These are phyloP conservation scores for Rhodotorula sp. DNA, from an alignment of 1,284 basidiomycete species.

Conservation along the genomic window DNA sequence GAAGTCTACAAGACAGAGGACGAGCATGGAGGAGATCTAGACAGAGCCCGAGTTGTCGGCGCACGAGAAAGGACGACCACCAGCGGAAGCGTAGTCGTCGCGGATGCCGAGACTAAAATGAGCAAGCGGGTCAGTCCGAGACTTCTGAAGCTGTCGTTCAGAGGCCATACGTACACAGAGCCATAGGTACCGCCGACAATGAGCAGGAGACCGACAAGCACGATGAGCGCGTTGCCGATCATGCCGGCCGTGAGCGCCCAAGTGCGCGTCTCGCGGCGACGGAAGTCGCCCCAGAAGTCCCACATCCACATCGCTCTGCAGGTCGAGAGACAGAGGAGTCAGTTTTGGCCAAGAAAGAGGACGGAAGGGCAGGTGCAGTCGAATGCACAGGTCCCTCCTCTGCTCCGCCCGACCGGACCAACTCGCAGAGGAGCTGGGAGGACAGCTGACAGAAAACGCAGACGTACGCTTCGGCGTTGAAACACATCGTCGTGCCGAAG, in stretches of 20 bases:
- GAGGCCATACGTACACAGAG: neutral
- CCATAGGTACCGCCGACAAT: constrained; percentile 25
- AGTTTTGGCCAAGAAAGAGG: no score
- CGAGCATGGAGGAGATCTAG: neutral
- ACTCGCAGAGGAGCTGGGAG: neutral
- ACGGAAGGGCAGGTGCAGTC: no score
- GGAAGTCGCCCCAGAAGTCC: constrained; percentile 8
- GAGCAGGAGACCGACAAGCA: constrained; percentile 23
- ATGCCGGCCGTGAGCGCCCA: neutral
- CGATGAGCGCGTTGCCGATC: constrained; percentile 17
- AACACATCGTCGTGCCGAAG: constrained; percentile 19
- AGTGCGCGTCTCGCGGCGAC: neutral
- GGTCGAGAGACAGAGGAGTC: no score
- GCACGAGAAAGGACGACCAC: constrained; percentile 8
- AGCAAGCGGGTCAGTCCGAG: neutral
- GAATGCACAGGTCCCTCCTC: no score
- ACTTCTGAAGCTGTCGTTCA: no score
- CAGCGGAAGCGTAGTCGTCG: neutral
- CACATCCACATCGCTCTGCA: constrained; percentile 22
- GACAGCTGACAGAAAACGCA: no score
- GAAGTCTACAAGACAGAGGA: no score
- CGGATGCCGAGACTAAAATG: neutral
- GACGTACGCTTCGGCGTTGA: constrained; percentile 1
- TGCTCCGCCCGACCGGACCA: neutral
- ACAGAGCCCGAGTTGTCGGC: constrained; percentile 19